A percentile compares a stretch with the other conserved stretches of the same genome.
These are phyloP conservation scores for Chimonanthus praecox DNA, from an alignment of 164 flowering plant genomes.

Conservation along the genomic window DNA sequence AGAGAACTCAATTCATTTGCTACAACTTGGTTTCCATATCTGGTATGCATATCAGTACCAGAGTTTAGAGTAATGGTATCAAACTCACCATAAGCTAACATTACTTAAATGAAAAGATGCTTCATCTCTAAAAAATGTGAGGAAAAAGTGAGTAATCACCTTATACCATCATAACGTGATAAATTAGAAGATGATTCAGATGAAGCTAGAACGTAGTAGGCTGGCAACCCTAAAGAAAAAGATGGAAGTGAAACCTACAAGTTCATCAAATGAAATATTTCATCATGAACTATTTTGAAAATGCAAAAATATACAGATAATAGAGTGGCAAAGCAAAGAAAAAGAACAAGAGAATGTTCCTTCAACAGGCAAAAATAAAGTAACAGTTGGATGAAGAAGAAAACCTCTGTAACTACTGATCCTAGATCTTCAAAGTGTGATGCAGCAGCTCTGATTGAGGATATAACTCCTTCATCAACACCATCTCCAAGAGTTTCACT, in stretches of 20 bases:
- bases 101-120: neutral
- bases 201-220: constrained; percentile 88
- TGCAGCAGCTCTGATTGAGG: constrained; percentile 66
- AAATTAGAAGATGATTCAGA: constrained; percentile 94
- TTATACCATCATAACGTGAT: constrained; percentile 95
- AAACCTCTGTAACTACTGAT: constrained; percentile 73
- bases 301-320: neutral
- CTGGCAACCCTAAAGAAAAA: constrained; percentile 95
- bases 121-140: neutral
- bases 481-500: constrained; percentile 82
- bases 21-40: constrained; percentile 79
- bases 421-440: constrained; percentile 81
- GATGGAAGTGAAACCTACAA: constrained; percentile 88
- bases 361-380: neutral
- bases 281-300: neutral
- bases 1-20: constrained; percentile 71
- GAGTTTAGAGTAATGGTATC: neutral
- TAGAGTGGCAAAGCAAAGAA: neutral
- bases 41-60: constrained; percentile 12
- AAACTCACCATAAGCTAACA: neutral
- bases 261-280: constrained; percentile 9
- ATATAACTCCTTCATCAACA: constrained; percentile 60
- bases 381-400: neutral
- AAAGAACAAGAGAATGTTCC: neutral
- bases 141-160: constrained; percentile 36